Percentiles rank a stretch among this genome's conserved stretches.
phyloP scores from a whole-genome alignment of 2,329 filamentous ascomycete genomes.

The Exophiala spinifera region DNA sequence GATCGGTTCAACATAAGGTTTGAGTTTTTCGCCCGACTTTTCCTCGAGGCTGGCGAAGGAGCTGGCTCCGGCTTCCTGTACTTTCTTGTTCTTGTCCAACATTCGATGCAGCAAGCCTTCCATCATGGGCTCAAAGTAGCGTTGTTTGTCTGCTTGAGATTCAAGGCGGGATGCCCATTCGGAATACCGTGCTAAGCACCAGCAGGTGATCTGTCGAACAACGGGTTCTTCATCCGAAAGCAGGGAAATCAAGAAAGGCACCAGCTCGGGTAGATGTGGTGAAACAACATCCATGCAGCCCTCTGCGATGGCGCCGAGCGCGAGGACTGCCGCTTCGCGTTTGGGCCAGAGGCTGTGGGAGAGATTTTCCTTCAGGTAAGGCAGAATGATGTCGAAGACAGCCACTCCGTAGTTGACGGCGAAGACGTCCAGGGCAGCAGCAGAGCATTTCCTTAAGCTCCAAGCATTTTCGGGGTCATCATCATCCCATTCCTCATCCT shows the following conservation, averaged over 20 bases:
- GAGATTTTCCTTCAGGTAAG: constrained; percentile 86
- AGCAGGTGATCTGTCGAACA: constrained; percentile 94
- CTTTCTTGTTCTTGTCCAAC: constrained; percentile 96
- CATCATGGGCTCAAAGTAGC: constrained; percentile 94
- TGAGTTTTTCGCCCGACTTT: constrained; percentile 75
- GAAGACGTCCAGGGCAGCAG: constrained; percentile 90
- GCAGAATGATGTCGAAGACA: constrained; percentile 88
- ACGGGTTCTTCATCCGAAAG: constrained; percentile 83
- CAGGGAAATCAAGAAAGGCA: constrained; percentile 84
- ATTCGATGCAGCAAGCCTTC: constrained; percentile 91
- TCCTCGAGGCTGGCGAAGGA: constrained; percentile 96
- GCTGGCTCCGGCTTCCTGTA: constrained; percentile 92
- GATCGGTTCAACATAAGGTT: constrained; percentile 85
- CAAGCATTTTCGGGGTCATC: constrained; percentile 85
- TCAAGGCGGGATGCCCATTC: constrained; percentile 80
- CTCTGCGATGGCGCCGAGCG: constrained; percentile 89
- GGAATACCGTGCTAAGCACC: constrained; percentile 92
- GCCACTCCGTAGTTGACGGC: constrained; percentile 82
- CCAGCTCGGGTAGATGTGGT: constrained; percentile 83
- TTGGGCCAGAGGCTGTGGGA: constrained; percentile 87
- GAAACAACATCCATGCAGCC: constrained; percentile 88
- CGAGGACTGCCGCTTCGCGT: constrained; percentile 89
- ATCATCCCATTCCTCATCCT: constrained; percentile 63
- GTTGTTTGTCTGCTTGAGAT: constrained; percentile 63
- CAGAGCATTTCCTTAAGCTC: constrained; percentile 96